Conservation (phyloP, 208 protist species). For the Wallacemonas sp. region DNA sequence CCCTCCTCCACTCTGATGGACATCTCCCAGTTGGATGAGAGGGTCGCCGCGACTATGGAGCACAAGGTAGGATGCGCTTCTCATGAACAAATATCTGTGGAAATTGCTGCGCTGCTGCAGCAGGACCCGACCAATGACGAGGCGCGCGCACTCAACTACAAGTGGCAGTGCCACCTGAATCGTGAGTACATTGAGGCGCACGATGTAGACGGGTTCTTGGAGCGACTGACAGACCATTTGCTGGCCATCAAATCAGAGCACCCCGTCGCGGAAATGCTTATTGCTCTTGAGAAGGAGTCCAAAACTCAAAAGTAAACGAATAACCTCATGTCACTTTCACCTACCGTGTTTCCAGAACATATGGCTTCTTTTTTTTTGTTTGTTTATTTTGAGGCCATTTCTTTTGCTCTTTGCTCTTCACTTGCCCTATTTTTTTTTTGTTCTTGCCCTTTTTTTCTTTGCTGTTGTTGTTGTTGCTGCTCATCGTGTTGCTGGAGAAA, state of each 20-base stretch:
- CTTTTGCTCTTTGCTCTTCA: neutral
- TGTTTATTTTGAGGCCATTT: neutral
- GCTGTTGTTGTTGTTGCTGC: too few relatives aligned
- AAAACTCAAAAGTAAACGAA: constrained; percentile 11
- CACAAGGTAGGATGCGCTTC: neutral
- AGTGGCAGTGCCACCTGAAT: constrained; percentile 59
- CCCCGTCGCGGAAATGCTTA: constrained; percentile 49
- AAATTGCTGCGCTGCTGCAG: constrained; percentile 15
- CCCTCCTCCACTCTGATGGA: constrained; percentile 2
- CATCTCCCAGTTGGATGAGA: constrained; percentile 17
- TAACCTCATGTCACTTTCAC: neutral
- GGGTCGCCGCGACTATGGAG: constrained; percentile 36
- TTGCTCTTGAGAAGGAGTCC: constrained; percentile 34
- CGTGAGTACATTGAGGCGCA: constrained; percentile 51
- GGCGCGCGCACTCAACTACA: constrained; percentile 49
- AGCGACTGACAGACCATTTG: constrained; percentile 39
- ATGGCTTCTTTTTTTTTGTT: too few relatives aligned
- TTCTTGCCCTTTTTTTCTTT: neutral
- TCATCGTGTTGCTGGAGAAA: too few relatives aligned
- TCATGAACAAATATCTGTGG: constrained; percentile 5
- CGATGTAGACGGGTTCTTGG: constrained; percentile 50
- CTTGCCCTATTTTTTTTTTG: constrained; percentile 3
- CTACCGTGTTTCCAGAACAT: too few relatives aligned
- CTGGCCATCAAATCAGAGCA: constrained; percentile 47
- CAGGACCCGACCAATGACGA: constrained; percentile 19